Conservation (phyloP, 192 early-diverging fungal species). For the Pecoramyces ruminantium region DNA sequence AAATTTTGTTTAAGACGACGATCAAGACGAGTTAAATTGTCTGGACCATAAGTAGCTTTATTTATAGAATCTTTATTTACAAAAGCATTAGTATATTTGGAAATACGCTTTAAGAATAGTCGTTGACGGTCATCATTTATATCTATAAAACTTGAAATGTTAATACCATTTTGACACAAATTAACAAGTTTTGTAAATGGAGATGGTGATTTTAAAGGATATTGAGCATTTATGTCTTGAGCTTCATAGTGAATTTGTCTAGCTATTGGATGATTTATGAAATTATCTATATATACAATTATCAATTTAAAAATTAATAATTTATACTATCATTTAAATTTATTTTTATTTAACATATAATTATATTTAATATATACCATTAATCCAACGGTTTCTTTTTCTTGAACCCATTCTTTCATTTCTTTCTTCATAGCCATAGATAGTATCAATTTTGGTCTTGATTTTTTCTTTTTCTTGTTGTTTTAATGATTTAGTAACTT, state of each 20-base stretch:
- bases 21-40: background rate
- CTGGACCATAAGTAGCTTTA: background rate
- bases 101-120: background rate
- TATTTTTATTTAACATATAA: background rate
- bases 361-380: background rate
- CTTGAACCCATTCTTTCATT: background rate
- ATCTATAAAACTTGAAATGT: background rate
- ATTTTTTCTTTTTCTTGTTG: background rate
- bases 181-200: background rate
- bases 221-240: background rate
- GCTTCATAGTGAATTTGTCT: background rate
- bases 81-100: background rate
- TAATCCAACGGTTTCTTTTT: background rate
- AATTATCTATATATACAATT: background rate
- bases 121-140: background rate
- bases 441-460: background rate
- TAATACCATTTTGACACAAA: background rate
- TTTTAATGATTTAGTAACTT: background rate
- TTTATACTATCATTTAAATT: too few relatives aligned
- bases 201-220: background rate
- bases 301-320: too few relatives aligned
- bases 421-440: background rate
- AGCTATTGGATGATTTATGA: background rate
- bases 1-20: background rate
- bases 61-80: background rate